phyloP scores from a whole-genome alignment of 139 green algal species.

The Tetraselmis striata region DNA sequence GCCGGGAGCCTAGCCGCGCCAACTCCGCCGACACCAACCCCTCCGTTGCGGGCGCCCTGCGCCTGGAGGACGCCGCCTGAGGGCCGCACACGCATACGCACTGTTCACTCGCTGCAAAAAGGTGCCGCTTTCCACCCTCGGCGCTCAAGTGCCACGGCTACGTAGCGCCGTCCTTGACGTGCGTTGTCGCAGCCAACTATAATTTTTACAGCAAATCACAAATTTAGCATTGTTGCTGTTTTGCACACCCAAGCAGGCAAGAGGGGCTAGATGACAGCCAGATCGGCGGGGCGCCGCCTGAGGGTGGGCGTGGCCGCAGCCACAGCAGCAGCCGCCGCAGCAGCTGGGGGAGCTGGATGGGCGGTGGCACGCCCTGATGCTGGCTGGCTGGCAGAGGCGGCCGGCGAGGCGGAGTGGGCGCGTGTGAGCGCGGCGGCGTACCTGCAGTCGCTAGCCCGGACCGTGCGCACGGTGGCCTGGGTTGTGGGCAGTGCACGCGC shows the following conservation, averaged over 20 bases:
- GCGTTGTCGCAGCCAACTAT: too few relatives aligned
- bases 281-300: too few relatives aligned
- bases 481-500: conserved; percentile 14
- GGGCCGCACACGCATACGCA: too few relatives aligned
- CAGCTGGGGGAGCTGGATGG: not conserved
- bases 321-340: not conserved
- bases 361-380: not conserved
- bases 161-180: too few relatives aligned
- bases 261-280: not conserved
- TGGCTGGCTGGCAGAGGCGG: not conserved
- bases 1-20: not conserved
- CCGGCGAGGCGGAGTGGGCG: not conserved
- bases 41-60: not conserved
- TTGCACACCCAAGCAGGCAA: not conserved
- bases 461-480: conserved; percentile 29
- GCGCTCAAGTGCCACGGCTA: too few relatives aligned
- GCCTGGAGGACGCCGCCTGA: not conserved
- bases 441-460: conserved; percentile 20
- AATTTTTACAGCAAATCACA: not conserved
- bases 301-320: not conserved
- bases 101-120: too few relatives aligned
- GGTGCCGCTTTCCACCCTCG: too few relatives aligned
- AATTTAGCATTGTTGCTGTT: not conserved
- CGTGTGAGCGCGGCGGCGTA: not conserved
- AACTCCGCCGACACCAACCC: not conserved